Evolutionary conservation across 257 asterid genomes (phyloP).

Genomic region (Misopates orontium): DNA sequence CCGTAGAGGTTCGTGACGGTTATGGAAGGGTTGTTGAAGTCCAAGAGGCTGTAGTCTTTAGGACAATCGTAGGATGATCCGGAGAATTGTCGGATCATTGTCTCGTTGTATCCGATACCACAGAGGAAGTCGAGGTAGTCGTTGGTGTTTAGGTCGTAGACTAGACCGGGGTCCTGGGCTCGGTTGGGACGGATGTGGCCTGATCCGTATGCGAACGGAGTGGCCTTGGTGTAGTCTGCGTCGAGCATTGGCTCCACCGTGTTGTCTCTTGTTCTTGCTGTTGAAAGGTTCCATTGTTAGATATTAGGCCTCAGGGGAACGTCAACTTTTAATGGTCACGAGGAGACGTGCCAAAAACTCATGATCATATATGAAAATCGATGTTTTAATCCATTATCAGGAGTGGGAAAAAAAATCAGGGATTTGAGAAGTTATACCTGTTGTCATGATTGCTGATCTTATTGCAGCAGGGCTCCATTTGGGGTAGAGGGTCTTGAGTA

Average conservation of each 20-base stretch:
- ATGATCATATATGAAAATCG: too few species aligned
- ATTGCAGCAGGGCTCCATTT: slow-evolving; percentile 73
- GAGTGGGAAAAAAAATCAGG: background rate
- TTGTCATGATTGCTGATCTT: slow-evolving; percentile 62
- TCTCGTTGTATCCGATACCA: slow-evolving; percentile 48
- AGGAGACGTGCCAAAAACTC: too few species aligned
- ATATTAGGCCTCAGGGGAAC: too few species aligned
- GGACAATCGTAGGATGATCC: slow-evolving; percentile 36
- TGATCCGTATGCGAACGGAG: slow-evolving; percentile 50
- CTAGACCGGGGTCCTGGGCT: slow-evolving; percentile 65
- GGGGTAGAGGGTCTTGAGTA: slow-evolving; percentile 52
- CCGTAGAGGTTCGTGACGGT: slow-evolving; percentile 23
- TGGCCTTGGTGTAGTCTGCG: slow-evolving; percentile 21
- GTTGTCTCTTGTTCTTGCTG: slow-evolving; percentile 58
- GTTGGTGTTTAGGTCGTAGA: slow-evolving; percentile 43
- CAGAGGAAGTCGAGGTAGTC: slow-evolving; percentile 69
- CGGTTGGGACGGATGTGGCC: slow-evolving; percentile 64
- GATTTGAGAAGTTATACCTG: slow-evolving; percentile 30
- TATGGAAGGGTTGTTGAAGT: slow-evolving; percentile 63
- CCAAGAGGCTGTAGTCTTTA: slow-evolving; percentile 12
- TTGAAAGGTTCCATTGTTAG: background rate
- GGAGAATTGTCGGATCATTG: slow-evolving; percentile 21
- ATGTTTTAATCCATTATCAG: too few species aligned
- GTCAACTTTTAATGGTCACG: too few species aligned
- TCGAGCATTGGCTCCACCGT: slow-evolving; percentile 34